Percentiles rank a stretch among this genome's conserved stretches.
These are phyloP conservation scores for Pseudocercospora eumusae DNA, from an alignment of 2,329 filamentous ascomycete species.

Conservation along the genomic window DNA sequence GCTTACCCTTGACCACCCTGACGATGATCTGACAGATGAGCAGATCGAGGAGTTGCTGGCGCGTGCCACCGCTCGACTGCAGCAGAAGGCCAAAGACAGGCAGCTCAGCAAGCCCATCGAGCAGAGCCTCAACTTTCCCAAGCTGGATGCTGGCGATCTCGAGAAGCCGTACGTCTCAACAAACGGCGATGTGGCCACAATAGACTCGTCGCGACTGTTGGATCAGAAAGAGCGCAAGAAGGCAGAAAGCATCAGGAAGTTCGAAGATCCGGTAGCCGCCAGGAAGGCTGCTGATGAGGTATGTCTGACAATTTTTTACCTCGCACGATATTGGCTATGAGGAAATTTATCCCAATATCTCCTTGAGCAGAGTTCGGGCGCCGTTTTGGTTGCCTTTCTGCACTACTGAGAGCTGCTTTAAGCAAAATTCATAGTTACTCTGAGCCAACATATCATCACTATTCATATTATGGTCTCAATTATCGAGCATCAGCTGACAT, in stretches of 20 bases:
- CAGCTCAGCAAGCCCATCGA: conserved; percentile 29
- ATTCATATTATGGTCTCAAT: conserved; percentile 10
- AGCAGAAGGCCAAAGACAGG: conserved; percentile 43
- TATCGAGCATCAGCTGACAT: conserved; percentile 31
- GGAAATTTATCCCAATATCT: conserved; percentile 71
- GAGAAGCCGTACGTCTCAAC: conserved; percentile 58
- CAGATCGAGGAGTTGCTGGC: conserved; percentile 64
- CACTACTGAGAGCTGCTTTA: conserved; percentile 63
- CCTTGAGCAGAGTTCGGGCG: conserved; percentile 72
- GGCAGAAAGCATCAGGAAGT: conserved; percentile 51
- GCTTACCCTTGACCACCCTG: conserved; percentile 6
- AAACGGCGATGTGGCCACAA: conserved; percentile 54
- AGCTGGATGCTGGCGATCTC: conserved; percentile 50
- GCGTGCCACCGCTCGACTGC: conserved; percentile 63
- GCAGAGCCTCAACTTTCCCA: conserved; percentile 51
- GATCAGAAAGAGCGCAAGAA: conserved; percentile 48
- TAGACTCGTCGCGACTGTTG: conserved; percentile 56
- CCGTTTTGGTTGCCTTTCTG: conserved; percentile 79
- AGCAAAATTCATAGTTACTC: conserved; percentile 71
- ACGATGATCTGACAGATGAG: conserved; percentile 58
- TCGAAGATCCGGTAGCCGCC: conserved; percentile 55
- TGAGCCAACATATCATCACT: conserved; percentile 49
- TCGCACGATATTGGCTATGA: conserved; percentile 58
- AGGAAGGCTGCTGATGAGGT: conserved; percentile 56
- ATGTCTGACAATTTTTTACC: conserved; percentile 38